A percentile compares a stretch with the other conserved stretches of the same genome.
Conservation (phyloP, 352 stramenopile species). For the Globisporangium megalacanthum region DNA sequence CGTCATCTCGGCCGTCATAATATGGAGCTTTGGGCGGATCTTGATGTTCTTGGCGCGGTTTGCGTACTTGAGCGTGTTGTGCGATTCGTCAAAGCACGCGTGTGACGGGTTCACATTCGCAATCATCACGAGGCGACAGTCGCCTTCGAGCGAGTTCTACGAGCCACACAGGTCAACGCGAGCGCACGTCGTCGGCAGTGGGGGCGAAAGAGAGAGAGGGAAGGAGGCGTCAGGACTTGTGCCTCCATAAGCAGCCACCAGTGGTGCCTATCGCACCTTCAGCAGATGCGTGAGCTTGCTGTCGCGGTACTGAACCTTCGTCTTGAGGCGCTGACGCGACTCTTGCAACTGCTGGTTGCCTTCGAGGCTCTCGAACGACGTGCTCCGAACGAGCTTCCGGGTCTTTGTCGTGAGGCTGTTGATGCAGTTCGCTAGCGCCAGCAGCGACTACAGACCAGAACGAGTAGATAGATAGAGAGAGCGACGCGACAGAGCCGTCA, state of each 20-base stretch:
- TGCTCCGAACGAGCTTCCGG: slow-evolving; percentile 19
- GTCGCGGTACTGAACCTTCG: slow-evolving; percentile 80
- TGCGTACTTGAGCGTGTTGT: slow-evolving; percentile 89
- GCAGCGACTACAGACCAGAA: slow-evolving; percentile 31
- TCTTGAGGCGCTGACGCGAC: slow-evolving; percentile 13
- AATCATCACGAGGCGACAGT: slow-evolving; percentile 90
- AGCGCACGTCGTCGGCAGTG: neutral
- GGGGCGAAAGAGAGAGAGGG: no score
- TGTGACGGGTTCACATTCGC: slow-evolving; percentile 79
- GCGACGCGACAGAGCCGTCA: no score
- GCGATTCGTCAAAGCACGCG: slow-evolving; percentile 81
- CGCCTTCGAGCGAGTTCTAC: slow-evolving; percentile 81
- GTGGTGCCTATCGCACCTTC: slow-evolving; percentile 33
- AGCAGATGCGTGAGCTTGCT: slow-evolving; percentile 84
- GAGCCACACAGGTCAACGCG: neutral
- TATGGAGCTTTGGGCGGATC: slow-evolving; percentile 78
- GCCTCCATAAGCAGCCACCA: no score
- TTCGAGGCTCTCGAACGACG: slow-evolving; percentile 26
- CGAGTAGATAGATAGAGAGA: neutral
- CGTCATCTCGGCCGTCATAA: slow-evolving; percentile 70
- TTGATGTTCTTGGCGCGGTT: slow-evolving; percentile 91
- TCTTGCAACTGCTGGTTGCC: slow-evolving; percentile 23
- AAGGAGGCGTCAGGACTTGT: no score
- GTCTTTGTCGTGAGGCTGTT: slow-evolving; percentile 69
- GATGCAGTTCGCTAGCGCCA: slow-evolving; percentile 88